phyloP scores from a whole-genome alignment of 169 alveolate genomes.

The Cryptosporidium viatorum region DNA sequence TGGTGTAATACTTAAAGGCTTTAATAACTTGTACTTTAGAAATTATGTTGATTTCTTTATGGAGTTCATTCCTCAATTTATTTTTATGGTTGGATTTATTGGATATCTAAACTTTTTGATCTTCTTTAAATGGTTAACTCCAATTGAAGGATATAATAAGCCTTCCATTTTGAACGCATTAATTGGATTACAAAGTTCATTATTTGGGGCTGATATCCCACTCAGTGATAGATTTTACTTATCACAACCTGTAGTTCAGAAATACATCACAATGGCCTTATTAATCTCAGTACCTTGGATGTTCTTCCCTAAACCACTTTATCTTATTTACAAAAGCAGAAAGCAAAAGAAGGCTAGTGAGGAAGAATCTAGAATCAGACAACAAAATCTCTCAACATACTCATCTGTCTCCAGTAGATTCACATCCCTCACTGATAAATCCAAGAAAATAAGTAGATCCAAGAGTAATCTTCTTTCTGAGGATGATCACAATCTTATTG shows the following conservation, averaged over 20 bases:
- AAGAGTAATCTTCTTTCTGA: constrained; percentile 73
- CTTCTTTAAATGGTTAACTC: constrained; percentile 94
- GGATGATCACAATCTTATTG: constrained; percentile 78
- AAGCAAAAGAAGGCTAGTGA: constrained; percentile 65
- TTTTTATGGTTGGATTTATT: constrained; percentile 92
- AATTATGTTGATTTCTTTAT: constrained; percentile 91
- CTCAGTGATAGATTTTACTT: constrained; percentile 82
- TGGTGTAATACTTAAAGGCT: constrained; percentile 94
- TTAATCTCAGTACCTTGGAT: constrained; percentile 92
- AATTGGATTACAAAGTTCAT: constrained; percentile 91
- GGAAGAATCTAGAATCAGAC: constrained; percentile 11
- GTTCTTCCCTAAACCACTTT: constrained; percentile 95
- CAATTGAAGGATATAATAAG: constrained; percentile 85
- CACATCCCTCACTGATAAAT: constrained; percentile 13
- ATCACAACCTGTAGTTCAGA: constrained; percentile 86
- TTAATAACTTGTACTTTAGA: constrained; percentile 91
- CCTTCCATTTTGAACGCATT: constrained; percentile 96
- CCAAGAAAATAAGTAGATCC: constrained; percentile 10
- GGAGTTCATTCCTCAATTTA: constrained; percentile 97
- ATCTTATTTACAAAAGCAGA: constrained; percentile 77
- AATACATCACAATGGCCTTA: constrained; percentile 84
- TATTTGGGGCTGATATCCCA: constrained; percentile 81
- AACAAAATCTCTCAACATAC: constrained; percentile 46
- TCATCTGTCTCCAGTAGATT: constrained; percentile 48
- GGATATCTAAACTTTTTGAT: constrained; percentile 96